Evolutionary conservation across 345 rosid genomes (phyloP).

Genomic region (Mercurialis annua): DNA sequence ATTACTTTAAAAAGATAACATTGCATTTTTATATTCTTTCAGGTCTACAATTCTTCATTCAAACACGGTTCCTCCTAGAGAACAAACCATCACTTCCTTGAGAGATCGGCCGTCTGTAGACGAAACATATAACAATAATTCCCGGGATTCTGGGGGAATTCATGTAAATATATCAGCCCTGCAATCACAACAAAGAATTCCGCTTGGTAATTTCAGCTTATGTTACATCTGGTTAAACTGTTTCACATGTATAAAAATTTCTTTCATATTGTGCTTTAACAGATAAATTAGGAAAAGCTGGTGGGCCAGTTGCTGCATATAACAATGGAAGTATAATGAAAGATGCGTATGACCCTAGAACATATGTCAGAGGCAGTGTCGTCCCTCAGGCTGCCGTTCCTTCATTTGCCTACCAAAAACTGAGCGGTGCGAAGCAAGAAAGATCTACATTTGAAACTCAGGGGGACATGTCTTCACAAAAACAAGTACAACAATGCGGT

Average conservation of each 20-base stretch:
- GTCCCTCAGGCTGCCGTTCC: constrained; percentile 50
- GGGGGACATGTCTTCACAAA: constrained; percentile 45
- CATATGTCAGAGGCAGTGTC: constrained; percentile 47
- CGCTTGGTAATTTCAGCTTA: constrained; percentile 40
- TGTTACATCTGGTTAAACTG: neutral
- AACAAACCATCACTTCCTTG: constrained; percentile 29
- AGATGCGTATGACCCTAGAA: constrained; percentile 66
- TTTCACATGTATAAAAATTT: neutral
- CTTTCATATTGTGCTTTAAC: constrained; percentile 25
- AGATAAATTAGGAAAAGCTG: constrained; percentile 65
- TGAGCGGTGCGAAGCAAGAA: constrained; percentile 55
- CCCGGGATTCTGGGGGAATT: constrained; percentile 43
- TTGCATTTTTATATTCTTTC: too few species aligned
- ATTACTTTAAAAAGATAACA: too few species aligned
- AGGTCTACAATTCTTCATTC: constrained; percentile 89
- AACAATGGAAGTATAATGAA: constrained; percentile 47
- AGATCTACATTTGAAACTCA: constrained; percentile 42
- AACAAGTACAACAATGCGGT: constrained; percentile 54
- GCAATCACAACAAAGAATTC: constrained; percentile 59
- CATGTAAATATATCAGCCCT: constrained; percentile 38
- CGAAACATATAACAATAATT: constrained; percentile 30
- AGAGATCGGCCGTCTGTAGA: constrained; percentile 39
- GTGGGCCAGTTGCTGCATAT: constrained; percentile 58
- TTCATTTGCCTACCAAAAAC: constrained; percentile 37
- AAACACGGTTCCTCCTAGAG: constrained; percentile 40